Evolutionary conservation across 495 filamentous ascomycete genomes (phyloP), one percentile per base, ranked within the genome.

Genomic region (Neurospora sp.): DNA sequence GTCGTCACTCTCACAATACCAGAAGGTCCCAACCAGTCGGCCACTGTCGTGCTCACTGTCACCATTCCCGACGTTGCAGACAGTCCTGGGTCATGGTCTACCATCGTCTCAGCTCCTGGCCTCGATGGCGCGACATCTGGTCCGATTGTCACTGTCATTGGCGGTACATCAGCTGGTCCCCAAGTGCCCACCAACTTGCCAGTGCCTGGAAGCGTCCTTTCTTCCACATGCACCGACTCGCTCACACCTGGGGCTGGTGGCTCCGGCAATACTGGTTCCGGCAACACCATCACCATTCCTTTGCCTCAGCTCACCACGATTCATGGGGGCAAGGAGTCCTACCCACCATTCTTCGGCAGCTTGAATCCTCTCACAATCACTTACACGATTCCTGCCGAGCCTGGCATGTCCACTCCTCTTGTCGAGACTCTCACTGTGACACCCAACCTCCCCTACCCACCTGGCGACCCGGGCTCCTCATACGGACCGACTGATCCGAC

Each of bases 1-100:
- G 71, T 78, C 12, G 23, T 79, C 10, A 76, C 76, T 35, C 38
- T 80, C 71, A 79, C 77, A 11, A 76, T 76, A 31, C 77, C 79
- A 2, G 76, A 78, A 20, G 77, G 79, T 20, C 72, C 71, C 16
- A 70, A 69, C 42, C 70, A 75, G 69, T 75, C 78, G 3, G 70
- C 75, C 39, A 79, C 78, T 8, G 27, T 76, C 1, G 69, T 79
- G 38, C 27, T 79, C 39, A 77, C 77, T 10, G 41, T 80, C 73
- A 79, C 79, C 11, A 71, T 78, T 39, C 77, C 79, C 0, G 59
- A 72, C 20, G 48, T 69, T 9, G 40, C 75, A 14, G 74, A 39
- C 44, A 59, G 62, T 12, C 40, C 74, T 5, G 72, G 69, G 8
- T 31, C 69, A 14, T 77, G 77, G 76, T 74, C 76, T 12, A 77